Evolutionary conservation across 352 stramenopile genomes (phyloP).

Genomic region (Pythium sp.): DNA sequence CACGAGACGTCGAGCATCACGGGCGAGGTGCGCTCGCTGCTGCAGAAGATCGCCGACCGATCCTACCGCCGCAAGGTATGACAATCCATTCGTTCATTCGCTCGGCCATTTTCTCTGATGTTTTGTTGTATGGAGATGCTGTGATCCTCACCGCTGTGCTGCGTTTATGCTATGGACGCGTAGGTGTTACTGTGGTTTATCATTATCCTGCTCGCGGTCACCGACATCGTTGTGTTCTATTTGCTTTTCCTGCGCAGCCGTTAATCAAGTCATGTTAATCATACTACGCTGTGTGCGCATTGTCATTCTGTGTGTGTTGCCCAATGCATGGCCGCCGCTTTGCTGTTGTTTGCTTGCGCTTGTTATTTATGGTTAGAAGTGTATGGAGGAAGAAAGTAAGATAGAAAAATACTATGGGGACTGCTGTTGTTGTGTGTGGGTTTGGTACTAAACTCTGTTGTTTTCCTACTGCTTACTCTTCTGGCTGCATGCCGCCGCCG

Average conservation of each 20-base stretch:
- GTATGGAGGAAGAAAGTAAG: constrained; percentile 1
- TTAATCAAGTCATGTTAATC: constrained; percentile 3
- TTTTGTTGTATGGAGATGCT: not conserved
- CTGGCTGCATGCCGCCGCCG: constrained; percentile 47
- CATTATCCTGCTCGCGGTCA: constrained; percentile 60
- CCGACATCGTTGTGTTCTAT: constrained; percentile 82
- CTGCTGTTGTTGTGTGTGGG: not conserved
- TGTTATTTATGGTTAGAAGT: constrained; percentile 16
- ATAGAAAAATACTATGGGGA: constrained; percentile 11
- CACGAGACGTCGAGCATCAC: constrained; percentile 68
- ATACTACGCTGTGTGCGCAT: not conserved
- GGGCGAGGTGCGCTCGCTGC: constrained; percentile 53
- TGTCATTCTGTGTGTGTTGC: not conserved
- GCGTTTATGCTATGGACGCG: not conserved
- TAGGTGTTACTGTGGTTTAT: constrained; percentile 59
- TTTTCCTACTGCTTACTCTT: constrained; percentile 47
- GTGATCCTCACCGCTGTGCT: not conserved
- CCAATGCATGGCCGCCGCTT: not conserved
- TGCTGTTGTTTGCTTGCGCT: not conserved
- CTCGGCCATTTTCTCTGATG: not conserved
- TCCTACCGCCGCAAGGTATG: constrained; percentile 65
- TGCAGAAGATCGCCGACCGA: constrained; percentile 72
- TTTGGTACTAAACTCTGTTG: not conserved
- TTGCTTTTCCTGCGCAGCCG: constrained; percentile 67
- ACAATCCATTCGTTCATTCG: not conserved